Percentiles rank a stretch among this genome's conserved stretches.
These are phyloP conservation scores for Neofusicoccum laricinum DNA, from an alignment of 2,329 filamentous ascomycete genomes.

Conservation along the genomic window DNA sequence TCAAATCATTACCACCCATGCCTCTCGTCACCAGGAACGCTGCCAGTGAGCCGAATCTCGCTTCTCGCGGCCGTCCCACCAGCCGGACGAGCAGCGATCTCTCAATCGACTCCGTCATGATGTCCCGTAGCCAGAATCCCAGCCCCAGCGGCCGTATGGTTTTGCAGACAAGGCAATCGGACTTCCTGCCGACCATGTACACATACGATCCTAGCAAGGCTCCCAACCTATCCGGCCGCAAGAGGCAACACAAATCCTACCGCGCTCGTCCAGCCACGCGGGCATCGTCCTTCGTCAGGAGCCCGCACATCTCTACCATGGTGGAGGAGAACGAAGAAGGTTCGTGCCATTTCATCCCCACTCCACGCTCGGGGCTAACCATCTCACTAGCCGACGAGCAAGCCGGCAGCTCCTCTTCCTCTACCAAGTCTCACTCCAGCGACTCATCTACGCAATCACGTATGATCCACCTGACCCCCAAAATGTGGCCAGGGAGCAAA, in stretches of 20 bases:
- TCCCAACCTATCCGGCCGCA: not conserved
- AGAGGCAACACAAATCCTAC: not conserved
- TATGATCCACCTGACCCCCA: not conserved
- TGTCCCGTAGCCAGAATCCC: conserved; percentile 1
- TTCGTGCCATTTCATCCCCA: too few relatives aligned
- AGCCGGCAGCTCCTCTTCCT: conserved; percentile 9
- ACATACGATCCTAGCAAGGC: conserved; percentile 13
- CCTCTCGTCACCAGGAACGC: not conserved
- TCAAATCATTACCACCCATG: not conserved
- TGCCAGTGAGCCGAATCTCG: not conserved
- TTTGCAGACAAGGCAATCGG: not conserved
- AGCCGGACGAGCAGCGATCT: conserved; percentile 19
- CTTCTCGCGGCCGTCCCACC: not conserved
- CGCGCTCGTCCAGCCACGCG: not conserved
- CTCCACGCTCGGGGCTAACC: not conserved
- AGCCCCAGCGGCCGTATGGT: not conserved
- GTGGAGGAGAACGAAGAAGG: conserved; percentile 13
- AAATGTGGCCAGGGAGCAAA: not conserved
- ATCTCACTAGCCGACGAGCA: not conserved
- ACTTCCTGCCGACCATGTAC: not conserved
- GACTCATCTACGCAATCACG: conserved; percentile 2
- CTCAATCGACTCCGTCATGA: conserved; percentile 29
- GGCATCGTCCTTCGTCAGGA: conserved; percentile 4
- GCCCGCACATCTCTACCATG: conserved; percentile 9
- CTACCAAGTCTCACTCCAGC: conserved; percentile 1